These are phyloP conservation scores for Lagenaria siceraria DNA, from an alignment of 306 rosid species.

Conservation along the genomic window DNA sequence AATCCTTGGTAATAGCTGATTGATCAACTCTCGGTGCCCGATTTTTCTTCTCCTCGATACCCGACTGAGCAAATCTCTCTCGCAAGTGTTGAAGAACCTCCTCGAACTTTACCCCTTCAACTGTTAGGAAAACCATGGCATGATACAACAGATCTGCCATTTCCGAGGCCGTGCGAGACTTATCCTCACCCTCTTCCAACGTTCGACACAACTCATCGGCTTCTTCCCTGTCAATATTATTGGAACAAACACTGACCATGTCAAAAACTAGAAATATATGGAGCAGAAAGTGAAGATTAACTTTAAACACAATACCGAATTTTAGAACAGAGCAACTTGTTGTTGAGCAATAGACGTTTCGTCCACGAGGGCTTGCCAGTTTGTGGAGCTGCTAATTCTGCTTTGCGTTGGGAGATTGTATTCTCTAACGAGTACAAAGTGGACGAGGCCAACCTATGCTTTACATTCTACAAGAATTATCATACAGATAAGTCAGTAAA, in stretches of 20 bases:
- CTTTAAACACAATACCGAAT: constrained; percentile 30
- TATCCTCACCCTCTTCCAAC: constrained; percentile 55
- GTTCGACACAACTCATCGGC: constrained; percentile 74
- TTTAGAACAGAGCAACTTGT: constrained; percentile 64
- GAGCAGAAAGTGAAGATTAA: neutral
- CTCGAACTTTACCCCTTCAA: constrained; percentile 61
- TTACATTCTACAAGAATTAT: constrained; percentile 32
- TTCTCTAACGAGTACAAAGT: constrained; percentile 56
- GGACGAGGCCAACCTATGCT: constrained; percentile 46
- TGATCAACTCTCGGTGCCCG: neutral
- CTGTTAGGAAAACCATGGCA: constrained; percentile 58
- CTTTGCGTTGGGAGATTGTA: constrained; percentile 55
- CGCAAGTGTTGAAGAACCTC: constrained; percentile 66
- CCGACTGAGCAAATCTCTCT: constrained; percentile 69
- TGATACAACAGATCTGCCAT: constrained; percentile 81
- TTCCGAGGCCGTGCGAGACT: constrained; percentile 60
- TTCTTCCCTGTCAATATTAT: constrained; percentile 46
- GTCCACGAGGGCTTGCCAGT: constrained; percentile 73
- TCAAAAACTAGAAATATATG: neutral
- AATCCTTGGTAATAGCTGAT: neutral
- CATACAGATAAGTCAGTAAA: constrained; percentile 4
- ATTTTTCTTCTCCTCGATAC: constrained; percentile 65
- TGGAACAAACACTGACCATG: neutral
- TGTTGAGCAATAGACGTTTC: constrained; percentile 41
- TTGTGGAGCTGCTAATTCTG: constrained; percentile 32